Percentiles rank a stretch among this genome's conserved stretches.
Evolutionary conservation across 495 filamentous ascomycete genomes (phyloP).

Genomic region (Podospora didyma): DNA sequence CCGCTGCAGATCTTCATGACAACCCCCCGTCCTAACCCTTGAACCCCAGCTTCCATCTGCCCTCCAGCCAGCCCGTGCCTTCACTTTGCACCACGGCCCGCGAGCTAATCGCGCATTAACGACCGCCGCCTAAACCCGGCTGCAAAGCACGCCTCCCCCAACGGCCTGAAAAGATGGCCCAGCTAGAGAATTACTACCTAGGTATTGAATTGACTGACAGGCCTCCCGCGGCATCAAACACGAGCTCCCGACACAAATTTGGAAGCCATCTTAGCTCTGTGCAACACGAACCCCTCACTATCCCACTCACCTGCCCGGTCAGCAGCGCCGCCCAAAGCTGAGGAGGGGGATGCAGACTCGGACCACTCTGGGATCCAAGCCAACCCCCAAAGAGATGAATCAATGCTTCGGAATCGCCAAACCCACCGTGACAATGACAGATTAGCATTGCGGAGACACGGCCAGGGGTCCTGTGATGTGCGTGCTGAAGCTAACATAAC

Average conservation of each 20-base stretch:
- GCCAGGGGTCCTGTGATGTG: background rate
- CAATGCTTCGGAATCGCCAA: conserved; percentile 5
- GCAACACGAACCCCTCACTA: background rate
- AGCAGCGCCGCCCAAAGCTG: background rate
- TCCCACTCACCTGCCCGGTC: background rate
- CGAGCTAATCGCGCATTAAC: background rate
- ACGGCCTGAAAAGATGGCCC: background rate
- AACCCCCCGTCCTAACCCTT: too few relatives aligned
- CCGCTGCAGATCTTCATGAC: conserved; percentile 18
- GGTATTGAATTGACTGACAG: background rate
- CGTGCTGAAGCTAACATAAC: background rate
- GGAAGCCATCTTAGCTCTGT: background rate
- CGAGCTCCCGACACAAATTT: background rate
- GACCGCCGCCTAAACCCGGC: background rate
- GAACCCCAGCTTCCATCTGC: conserved; percentile 4
- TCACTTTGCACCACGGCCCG: conserved; percentile 7
- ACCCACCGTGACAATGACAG: conserved; percentile 5
- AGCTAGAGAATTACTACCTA: background rate
- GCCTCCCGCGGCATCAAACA: background rate
- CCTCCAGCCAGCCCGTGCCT: conserved; percentile 1
- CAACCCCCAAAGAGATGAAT: conserved; percentile 6
- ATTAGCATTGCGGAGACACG: conserved; percentile 7
- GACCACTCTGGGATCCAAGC: conserved; percentile 9
- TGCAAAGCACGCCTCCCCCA: background rate
- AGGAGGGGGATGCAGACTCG: conserved; percentile 1